phyloP scores from a whole-genome alignment of 1,284 basidiomycete genomes.

The Boletus semigastroideus region DNA sequence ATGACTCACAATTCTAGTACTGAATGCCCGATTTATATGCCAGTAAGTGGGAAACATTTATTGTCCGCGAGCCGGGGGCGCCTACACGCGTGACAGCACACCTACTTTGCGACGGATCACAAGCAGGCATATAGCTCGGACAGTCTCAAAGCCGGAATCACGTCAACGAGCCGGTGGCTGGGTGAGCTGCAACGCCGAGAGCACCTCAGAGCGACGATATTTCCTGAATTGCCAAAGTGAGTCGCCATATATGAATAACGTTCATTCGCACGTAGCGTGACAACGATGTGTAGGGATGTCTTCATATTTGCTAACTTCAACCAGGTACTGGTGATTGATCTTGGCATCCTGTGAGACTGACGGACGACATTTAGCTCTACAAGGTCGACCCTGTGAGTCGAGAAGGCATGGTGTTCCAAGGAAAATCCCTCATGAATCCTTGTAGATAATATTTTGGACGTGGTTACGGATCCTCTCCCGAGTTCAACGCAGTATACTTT shows the following conservation, averaged over 20 bases:
- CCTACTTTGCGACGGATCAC: constrained; percentile 65
- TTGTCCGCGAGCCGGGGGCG: background rate
- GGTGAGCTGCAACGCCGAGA: constrained; percentile 47
- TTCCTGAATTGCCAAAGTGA: constrained; percentile 49
- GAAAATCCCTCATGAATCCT: constrained; percentile 4
- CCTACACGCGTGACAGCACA: constrained; percentile 37
- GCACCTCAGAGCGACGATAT: constrained; percentile 44
- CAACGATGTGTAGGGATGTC: constrained; percentile 35
- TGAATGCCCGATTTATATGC: constrained; percentile 55
- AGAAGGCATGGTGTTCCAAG: background rate
- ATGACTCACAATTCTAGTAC: constrained; percentile 25
- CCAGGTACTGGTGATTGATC: constrained; percentile 40
- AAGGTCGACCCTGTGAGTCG: constrained; percentile 52
- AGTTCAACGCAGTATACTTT: constrained; percentile 56
- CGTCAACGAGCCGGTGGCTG: constrained; percentile 41
- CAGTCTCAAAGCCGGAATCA: constrained; percentile 13
- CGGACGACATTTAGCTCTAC: constrained; percentile 40
- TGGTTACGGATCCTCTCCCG: constrained; percentile 56
- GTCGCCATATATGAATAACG: constrained; percentile 13
- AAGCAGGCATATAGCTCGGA: constrained; percentile 43
- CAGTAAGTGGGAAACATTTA: constrained; percentile 30
- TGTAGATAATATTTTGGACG: constrained; percentile 48
- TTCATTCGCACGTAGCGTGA: background rate
- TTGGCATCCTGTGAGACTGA: constrained; percentile 15
- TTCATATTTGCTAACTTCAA: constrained; percentile 67